A percentile compares a stretch with the other conserved stretches of the same genome.
These are phyloP conservation scores for Fusarium nygamai DNA, from an alignment of 2,329 filamentous ascomycete genomes.

Conservation along the genomic window DNA sequence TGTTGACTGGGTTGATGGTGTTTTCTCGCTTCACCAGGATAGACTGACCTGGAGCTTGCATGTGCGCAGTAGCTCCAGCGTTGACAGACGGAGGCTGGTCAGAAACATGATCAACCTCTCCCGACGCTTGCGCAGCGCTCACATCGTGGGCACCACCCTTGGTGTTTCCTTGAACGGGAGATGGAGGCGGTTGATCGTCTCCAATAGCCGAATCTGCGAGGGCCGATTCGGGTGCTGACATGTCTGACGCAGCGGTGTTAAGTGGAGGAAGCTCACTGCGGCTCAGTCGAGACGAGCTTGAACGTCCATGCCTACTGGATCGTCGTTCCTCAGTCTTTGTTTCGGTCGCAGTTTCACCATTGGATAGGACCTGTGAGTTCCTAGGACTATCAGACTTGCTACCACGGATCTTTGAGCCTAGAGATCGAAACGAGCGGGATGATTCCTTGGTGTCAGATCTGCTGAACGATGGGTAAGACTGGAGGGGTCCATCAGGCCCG, in stretches of 20 bases:
- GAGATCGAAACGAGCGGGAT: conserved; percentile 82
- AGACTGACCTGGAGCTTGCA: conserved; percentile 82
- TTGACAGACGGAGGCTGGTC: conserved; percentile 82
- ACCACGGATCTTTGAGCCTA: conserved; percentile 90
- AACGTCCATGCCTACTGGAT: conserved; percentile 71
- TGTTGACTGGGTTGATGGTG: conserved; percentile 72
- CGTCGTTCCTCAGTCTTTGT: conserved; percentile 73
- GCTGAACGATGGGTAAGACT: conserved; percentile 91
- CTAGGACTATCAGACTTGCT: conserved; percentile 82
- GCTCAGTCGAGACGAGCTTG: conserved; percentile 56
- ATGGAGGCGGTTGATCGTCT: conserved; percentile 76
- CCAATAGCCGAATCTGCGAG: conserved; percentile 45
- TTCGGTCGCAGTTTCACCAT: conserved; percentile 67
- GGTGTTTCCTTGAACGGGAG: conserved; percentile 80
- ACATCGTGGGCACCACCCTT: conserved; percentile 81
- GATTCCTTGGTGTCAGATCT: conserved; percentile 95
- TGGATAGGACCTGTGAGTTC: conserved; percentile 74
- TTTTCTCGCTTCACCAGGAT: conserved; percentile 87
- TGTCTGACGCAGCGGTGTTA: conserved; percentile 54
- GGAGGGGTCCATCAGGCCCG: conserved; percentile 62
- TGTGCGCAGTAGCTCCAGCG: conserved; percentile 65
- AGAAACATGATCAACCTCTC: conserved; percentile 94
- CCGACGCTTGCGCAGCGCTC: conserved; percentile 80
- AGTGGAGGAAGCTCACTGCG: conserved; percentile 56
- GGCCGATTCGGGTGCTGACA: conserved; percentile 55